These are phyloP conservation scores for Monosporascus sp. DNA, from an alignment of 2,329 filamentous ascomycete genomes.

Conservation along the genomic window DNA sequence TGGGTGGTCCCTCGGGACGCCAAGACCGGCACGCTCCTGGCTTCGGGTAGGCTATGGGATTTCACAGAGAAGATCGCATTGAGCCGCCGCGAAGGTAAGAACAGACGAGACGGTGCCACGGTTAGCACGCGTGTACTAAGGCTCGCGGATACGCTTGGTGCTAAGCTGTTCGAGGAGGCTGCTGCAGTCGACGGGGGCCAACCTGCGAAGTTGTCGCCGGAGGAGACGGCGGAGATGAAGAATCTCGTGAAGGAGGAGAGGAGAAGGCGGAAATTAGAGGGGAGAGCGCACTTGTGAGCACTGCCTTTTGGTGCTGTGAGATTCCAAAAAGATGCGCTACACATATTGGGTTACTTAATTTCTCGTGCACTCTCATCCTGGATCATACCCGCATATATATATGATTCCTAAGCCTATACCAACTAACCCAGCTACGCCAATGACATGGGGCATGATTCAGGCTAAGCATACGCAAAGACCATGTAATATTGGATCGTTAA, in stretches of 20 bases:
- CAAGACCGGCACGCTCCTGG: slow-evolving; percentile 53
- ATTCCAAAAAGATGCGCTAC: too few relatives aligned
- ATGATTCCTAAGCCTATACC: too few relatives aligned
- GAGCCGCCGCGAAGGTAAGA: slow-evolving; percentile 86
- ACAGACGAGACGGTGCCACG: slow-evolving; percentile 85
- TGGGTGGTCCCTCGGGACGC: slow-evolving; percentile 69
- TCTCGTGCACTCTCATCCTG: too few relatives aligned
- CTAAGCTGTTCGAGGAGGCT: slow-evolving; percentile 59
- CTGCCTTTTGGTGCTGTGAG: neutral
- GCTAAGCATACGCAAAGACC: too few relatives aligned
- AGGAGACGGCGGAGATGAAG: slow-evolving; percentile 42
- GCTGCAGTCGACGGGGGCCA: slow-evolving; percentile 31
- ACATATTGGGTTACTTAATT: too few relatives aligned
- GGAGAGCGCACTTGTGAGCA: slow-evolving; percentile 43
- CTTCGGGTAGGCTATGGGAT: slow-evolving; percentile 78
- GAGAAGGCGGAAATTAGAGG: slow-evolving; percentile 43
- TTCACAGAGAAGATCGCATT: slow-evolving; percentile 85
- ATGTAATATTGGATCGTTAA: too few relatives aligned
- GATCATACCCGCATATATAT: too few relatives aligned
- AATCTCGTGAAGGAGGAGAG: slow-evolving; percentile 40
- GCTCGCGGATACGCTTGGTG: slow-evolving; percentile 69
- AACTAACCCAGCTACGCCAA: too few relatives aligned
- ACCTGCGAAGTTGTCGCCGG: slow-evolving; percentile 39
- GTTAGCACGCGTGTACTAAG: slow-evolving; percentile 76
- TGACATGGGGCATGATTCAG: too few relatives aligned